Conservation (phyloP, 2,329 filamentous ascomycete genomes). For the Teratosphaeria pseudoeucalypti region DNA sequence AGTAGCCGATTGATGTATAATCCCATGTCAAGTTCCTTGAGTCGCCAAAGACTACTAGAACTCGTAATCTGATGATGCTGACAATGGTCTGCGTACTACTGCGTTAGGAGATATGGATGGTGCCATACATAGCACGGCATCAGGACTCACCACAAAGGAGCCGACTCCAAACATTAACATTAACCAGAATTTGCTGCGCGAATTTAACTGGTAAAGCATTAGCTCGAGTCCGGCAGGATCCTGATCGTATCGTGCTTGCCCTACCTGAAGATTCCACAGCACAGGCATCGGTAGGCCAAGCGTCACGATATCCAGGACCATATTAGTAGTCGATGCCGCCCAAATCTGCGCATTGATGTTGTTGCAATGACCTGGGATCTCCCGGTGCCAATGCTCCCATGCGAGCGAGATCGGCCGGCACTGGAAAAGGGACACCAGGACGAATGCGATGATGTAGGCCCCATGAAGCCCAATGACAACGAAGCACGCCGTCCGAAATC, state of each 20-base stretch:
- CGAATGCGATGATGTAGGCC: constrained; percentile 3
- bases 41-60: constrained; percentile 6
- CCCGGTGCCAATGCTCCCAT: constrained; percentile 6
- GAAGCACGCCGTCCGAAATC: constrained; percentile 20
- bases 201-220: constrained; percentile 3
- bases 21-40: constrained; percentile 4
- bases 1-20: constrained; percentile 6
- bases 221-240: background rate
- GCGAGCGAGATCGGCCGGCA: constrained; percentile 7
- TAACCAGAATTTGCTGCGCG: constrained; percentile 5
- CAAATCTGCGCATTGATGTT: constrained; percentile 9
- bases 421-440: constrained; percentile 7
- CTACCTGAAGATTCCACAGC: constrained; percentile 2
- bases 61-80: constrained; percentile 7
- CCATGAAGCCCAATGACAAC: constrained; percentile 10
- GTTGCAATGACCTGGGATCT: constrained; percentile 5
- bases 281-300: constrained; percentile 11
- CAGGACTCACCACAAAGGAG: constrained; percentile 3
- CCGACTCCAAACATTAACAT: constrained; percentile 7
- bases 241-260: background rate
- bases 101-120: background rate
- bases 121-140: background rate
- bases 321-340: constrained; percentile 6
- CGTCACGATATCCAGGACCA: constrained; percentile 12
- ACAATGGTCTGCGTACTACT: constrained; percentile 1